A percentile compares a stretch with the other conserved stretches of the same genome.
phyloP scores from a whole-genome alignment of 768 basidiomycete species.

The Baorangia bicolor region DNA sequence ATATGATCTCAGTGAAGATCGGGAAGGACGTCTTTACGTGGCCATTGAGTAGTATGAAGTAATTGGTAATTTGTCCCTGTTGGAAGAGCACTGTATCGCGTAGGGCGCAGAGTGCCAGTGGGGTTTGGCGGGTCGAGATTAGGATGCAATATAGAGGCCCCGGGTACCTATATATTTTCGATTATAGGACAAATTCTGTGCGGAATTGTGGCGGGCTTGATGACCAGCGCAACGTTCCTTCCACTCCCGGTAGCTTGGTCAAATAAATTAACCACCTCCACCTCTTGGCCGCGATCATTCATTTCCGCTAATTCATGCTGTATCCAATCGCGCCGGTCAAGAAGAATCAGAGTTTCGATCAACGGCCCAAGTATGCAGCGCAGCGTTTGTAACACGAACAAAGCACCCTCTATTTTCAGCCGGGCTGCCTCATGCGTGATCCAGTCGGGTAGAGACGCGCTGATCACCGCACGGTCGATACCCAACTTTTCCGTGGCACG shows the following conservation, averaged over 20 bases:
- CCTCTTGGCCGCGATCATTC: constrained; percentile 17
- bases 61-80: constrained; percentile 11
- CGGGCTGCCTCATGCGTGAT: constrained; percentile 21
- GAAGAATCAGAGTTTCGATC: constrained; percentile 62
- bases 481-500: constrained; percentile 29
- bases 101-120: constrained; percentile 6
- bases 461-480: constrained; percentile 16
- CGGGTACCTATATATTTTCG: constrained; percentile 3
- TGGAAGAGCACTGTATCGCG: constrained; percentile 1
- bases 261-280: constrained; percentile 62
- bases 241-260: constrained; percentile 73
- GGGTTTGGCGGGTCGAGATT: not conserved
- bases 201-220: constrained; percentile 35
- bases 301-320: constrained; percentile 36
- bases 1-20: constrained; percentile 61
- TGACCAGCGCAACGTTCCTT: constrained; percentile 64
- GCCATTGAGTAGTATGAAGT: constrained; percentile 30
- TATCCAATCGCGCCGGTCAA: constrained; percentile 63
- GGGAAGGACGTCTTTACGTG: constrained; percentile 63
- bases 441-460: constrained; percentile 20
- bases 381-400: constrained; percentile 63
- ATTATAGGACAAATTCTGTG: not conserved
- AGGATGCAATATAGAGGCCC: constrained; percentile 3
- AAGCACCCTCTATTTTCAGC: constrained; percentile 36
- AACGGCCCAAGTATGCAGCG: constrained; percentile 69